Conservation (phyloP, 2,329 filamentous ascomycete genomes). For the Apiospora hydei region DNA sequence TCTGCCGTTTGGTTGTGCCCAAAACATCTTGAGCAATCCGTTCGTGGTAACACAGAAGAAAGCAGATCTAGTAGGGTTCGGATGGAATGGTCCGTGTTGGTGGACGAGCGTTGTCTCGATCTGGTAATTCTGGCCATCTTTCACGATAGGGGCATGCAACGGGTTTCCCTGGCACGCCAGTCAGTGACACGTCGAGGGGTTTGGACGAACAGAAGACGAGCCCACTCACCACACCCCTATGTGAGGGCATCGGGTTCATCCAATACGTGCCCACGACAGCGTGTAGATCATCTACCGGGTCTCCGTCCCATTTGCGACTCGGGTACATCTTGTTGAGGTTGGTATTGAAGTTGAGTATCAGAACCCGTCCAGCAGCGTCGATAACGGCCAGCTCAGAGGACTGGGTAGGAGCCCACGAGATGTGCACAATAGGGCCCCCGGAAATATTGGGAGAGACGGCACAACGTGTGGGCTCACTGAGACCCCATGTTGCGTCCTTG, state of each 20-base stretch:
- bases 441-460: constrained; percentile 67
- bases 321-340: constrained; percentile 76
- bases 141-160: constrained; percentile 68
- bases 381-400: constrained; percentile 84
- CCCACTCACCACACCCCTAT: constrained; percentile 33
- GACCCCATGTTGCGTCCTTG: constrained; percentile 74
- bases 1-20: constrained; percentile 74
- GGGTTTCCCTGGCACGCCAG: constrained; percentile 49
- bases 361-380: constrained; percentile 79
- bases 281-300: constrained; percentile 76
- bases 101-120: constrained; percentile 60
- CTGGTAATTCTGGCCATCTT: constrained; percentile 67
- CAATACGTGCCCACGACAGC: constrained; percentile 86
- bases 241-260: constrained; percentile 68
- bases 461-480: constrained; percentile 75
- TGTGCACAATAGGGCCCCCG: constrained; percentile 75
- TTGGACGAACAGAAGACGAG: constrained; percentile 40
- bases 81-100: constrained; percentile 72
- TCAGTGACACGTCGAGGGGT: constrained; percentile 26
- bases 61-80: constrained; percentile 73
- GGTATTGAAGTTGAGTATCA: constrained; percentile 74
- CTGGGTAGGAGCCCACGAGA: constrained; percentile 78
- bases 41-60: constrained; percentile 79
- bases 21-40: constrained; percentile 78
- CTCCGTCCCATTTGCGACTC: constrained; percentile 68